These are phyloP conservation scores for Sextonia rubra DNA, from an alignment of 164 flowering plant genomes.

Conservation along the genomic window DNA sequence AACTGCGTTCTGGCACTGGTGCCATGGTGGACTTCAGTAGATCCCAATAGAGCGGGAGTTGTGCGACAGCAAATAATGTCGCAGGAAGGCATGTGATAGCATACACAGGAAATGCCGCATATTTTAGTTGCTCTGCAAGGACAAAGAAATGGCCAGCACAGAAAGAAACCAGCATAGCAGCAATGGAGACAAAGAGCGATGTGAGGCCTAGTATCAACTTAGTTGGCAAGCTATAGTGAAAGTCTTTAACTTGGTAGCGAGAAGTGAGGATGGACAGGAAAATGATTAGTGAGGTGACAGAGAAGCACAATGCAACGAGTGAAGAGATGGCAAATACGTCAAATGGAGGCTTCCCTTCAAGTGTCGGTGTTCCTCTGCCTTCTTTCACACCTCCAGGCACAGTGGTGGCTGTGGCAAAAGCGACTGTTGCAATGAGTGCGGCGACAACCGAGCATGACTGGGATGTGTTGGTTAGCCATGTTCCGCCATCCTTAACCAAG, in stretches of 20 bases:
- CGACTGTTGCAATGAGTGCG: constrained; percentile 4
- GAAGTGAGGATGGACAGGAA: constrained; percentile 6
- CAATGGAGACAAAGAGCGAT: constrained; percentile 6
- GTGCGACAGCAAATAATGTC: neutral
- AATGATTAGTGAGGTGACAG: constrained; percentile 5
- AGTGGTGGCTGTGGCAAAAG: neutral
- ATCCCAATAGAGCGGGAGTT: constrained; percentile 2
- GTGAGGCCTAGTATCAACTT: constrained; percentile 9
- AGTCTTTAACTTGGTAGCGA: neutral
- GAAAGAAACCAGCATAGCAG: constrained; percentile 7
- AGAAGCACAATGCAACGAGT: constrained; percentile 6
- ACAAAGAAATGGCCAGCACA: constrained; percentile 10
- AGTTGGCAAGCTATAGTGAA: neutral
- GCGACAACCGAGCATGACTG: constrained; percentile 10
- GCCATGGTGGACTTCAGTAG: neutral
- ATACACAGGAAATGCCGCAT: neutral
- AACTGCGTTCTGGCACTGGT: neutral
- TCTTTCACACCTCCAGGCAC: constrained; percentile 5
- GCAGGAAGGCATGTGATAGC: neutral
- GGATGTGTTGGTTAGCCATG: constrained; percentile 8
- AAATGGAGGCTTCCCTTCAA: neutral
- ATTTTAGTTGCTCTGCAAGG: neutral
- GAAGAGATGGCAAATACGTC: constrained; percentile 3
- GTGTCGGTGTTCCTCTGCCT: constrained; percentile 2
- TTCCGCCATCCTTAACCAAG: neutral